A percentile compares a stretch with the other conserved stretches of the same genome.
These are phyloP conservation scores for Cercophora newfieldiana DNA, from an alignment of 495 filamentous ascomycete genomes.

Conservation along the genomic window DNA sequence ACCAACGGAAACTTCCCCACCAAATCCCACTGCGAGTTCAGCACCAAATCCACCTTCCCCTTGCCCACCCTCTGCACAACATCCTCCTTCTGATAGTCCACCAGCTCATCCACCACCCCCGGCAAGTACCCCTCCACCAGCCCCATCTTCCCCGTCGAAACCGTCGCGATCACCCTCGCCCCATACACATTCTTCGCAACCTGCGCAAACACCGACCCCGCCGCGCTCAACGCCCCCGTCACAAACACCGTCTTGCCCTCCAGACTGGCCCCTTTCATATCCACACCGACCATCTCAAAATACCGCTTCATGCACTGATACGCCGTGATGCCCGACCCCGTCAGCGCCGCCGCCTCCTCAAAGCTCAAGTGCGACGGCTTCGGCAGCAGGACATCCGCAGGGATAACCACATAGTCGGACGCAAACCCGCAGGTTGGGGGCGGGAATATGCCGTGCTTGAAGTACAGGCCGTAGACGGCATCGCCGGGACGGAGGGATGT, in stretches of 20 bases:
- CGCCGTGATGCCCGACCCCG: slow-evolving; percentile 42
- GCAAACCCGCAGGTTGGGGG: slow-evolving; percentile 28
- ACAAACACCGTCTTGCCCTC: slow-evolving; percentile 59
- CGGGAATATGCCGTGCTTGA: slow-evolving; percentile 31
- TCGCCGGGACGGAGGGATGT: slow-evolving; percentile 50
- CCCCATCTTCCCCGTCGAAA: slow-evolving; percentile 54
- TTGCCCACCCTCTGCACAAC: slow-evolving; percentile 42
- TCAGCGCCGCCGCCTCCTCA: slow-evolving; percentile 38
- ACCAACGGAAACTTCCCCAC: slow-evolving; percentile 39
- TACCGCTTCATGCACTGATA: slow-evolving; percentile 46
- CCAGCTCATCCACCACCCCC: slow-evolving; percentile 37
- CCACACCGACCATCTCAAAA: slow-evolving; percentile 38
- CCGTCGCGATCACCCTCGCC: slow-evolving; percentile 54
- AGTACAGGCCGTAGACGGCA: slow-evolving; percentile 46
- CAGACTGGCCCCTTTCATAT: slow-evolving; percentile 30
- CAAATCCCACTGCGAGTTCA: slow-evolving; percentile 48
- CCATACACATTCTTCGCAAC: slow-evolving; percentile 55
- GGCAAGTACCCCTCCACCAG: slow-evolving; percentile 44
- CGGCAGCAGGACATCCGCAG: slow-evolving; percentile 27
- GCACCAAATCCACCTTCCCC: slow-evolving; percentile 53
- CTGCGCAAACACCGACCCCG: slow-evolving; percentile 50
- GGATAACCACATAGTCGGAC: slow-evolving; percentile 43
- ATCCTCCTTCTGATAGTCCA: slow-evolving; percentile 51
- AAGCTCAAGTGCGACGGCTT: slow-evolving; percentile 43
- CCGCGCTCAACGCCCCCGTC: slow-evolving; percentile 53